Evolutionary conservation across 306 rosid species (phyloP).

Genomic region (Hippophae rhamnoides): DNA sequence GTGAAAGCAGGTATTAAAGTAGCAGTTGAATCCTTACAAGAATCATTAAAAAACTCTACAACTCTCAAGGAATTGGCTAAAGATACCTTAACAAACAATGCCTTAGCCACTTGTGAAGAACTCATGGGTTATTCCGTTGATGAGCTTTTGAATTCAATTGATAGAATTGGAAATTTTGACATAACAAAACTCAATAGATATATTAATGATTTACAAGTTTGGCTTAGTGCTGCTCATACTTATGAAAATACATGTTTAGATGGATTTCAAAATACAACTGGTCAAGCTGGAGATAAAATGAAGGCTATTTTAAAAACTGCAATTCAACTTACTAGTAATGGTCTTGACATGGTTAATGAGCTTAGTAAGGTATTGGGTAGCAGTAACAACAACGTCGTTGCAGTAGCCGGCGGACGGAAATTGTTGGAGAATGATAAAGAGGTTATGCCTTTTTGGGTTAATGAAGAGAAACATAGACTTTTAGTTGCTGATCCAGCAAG

Average conservation of each 20-base stretch:
- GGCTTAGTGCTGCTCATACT: slow-evolving; percentile 51
- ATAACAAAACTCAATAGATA: slow-evolving; percentile 21
- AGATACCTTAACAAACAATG: slow-evolving; percentile 42
- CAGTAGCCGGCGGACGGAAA: neutral
- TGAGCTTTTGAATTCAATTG: slow-evolving; percentile 29
- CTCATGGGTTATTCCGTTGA: slow-evolving; percentile 47
- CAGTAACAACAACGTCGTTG: neutral
- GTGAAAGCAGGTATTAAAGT: slow-evolving; percentile 30
- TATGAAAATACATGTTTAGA: slow-evolving; percentile 58
- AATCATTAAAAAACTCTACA: slow-evolving; percentile 24
- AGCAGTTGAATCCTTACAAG: slow-evolving; percentile 20
- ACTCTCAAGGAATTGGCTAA: slow-evolving; percentile 25
- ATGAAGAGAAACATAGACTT: slow-evolving; percentile 21
- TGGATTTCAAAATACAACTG: slow-evolving; percentile 42
- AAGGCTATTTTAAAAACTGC: slow-evolving; percentile 26
- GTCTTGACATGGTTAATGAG: slow-evolving; percentile 45
- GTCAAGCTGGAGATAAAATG: slow-evolving; percentile 43
- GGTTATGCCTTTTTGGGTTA: slow-evolving; percentile 38
- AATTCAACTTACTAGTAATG: slow-evolving; percentile 46
- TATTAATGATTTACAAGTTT: slow-evolving; percentile 44
- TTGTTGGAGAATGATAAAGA: slow-evolving; percentile 5
- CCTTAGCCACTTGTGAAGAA: slow-evolving; percentile 46
- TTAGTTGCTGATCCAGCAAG: neutral
- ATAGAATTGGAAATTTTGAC: slow-evolving; percentile 31
- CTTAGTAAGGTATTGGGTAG: slow-evolving; percentile 1